phyloP scores from a whole-genome alignment of 1,284 basidiomycete species.

The Apiotrichum porosum region DNA sequence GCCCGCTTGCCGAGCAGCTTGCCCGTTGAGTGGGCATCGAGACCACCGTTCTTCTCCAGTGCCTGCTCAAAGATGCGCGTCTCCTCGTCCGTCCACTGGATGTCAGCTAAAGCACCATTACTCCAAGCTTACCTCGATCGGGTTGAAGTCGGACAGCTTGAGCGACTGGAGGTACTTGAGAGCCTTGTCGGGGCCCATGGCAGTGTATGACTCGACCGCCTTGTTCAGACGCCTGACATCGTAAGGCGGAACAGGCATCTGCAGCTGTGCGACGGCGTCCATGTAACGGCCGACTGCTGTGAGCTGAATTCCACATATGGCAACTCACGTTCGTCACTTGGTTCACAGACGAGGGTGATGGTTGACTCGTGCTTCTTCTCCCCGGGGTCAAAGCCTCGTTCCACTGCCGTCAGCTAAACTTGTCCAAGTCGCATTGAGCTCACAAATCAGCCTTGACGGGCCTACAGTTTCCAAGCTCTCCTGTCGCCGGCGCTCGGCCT shows the following conservation, averaged over 20 bases:
- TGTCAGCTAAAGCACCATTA: conserved; percentile 12
- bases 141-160: conserved; percentile 32
- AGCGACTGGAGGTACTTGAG: conserved; percentile 25
- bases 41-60: conserved; percentile 41
- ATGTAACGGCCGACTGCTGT: conserved; percentile 33
- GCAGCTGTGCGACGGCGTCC: conserved; percentile 25
- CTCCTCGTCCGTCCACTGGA: conserved; percentile 28
- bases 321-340: conserved; percentile 35
- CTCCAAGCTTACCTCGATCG: conserved; percentile 30
- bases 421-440: background rate
- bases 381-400: conserved; percentile 36
- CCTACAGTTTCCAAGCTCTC: conserved; percentile 19
- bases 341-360: conserved; percentile 25
- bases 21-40: conserved; percentile 41
- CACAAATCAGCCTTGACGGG: conserved; percentile 30
- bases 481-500: conserved; percentile 18
- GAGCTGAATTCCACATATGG: background rate
- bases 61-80: conserved; percentile 33
- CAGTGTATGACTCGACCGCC: conserved; percentile 25
- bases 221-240: conserved; percentile 37
- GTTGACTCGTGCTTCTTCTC: conserved; percentile 38
- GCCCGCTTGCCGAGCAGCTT: conserved; percentile 36
- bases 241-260: conserved; percentile 35
- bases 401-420: conserved; percentile 15
- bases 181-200: conserved; percentile 27